Evolutionary conservation across 78 protist genomes (phyloP), one percentile per base, ranked within the genome.

Genomic region (Pelomyxa schiedti): DNA sequence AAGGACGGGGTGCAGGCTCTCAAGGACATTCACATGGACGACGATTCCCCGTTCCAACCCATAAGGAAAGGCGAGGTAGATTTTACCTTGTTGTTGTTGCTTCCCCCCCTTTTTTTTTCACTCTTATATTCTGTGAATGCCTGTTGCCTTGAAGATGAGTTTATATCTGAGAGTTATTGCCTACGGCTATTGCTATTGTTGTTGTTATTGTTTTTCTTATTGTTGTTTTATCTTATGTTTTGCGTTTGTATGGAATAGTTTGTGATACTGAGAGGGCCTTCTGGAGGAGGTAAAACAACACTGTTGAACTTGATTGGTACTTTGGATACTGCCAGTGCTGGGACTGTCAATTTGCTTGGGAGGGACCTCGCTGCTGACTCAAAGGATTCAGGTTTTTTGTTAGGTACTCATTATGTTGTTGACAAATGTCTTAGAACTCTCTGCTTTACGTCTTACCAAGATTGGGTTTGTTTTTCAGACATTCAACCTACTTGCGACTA

Each of bases 241-340:
- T n/a, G n/a, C n/a, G n/a, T n/a, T n/a, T n/a, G n/a, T n/a, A n/a
- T n/a, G n/a, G n/a, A n/a, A n/a, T n/a, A 93, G 75, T 93, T 93
- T 47, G 77, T 93, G 42, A 87, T 91, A 91, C 81, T 94, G 36
- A 73, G 96, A 26, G 97, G 97, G 24, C 97, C 97, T 4, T 77
- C 89, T 0, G 97, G 97, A 6, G 95, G 97, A 41, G 97, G 97
- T 39, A 94, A 94, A 75, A 94, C 97, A 43, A 85, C 91, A 0
- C 72, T 93, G 42, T 69, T 93, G 16, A 92, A 94, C 73, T 24
- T 93, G 29, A 30, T 94, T 30, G 97, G 97, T 29, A 90, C 97
- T 38, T 69, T 94, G 16, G 97, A 94, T 67, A 29, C 52, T 64
- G 80, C 92, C 1, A 81, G 92, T 2, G 73, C 63, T 32, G 93